Evolutionary conservation across 2,329 filamentous ascomycete species (phyloP), one percentile per base, ranked within the genome.

Genomic region (Aurifilum marmelostoma): DNA sequence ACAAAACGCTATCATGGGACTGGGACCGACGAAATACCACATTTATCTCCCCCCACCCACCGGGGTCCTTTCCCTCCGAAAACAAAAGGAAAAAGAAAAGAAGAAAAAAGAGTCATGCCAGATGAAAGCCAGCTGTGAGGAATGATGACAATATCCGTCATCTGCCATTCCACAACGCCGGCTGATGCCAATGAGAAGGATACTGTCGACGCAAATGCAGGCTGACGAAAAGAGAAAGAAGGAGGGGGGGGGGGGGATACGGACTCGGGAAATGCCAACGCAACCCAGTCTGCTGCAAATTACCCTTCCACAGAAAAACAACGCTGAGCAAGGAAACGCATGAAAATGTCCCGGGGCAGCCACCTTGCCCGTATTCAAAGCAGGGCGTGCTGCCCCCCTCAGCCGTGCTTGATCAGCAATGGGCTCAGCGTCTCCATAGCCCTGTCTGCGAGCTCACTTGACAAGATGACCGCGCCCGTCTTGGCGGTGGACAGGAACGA

Each of bases 401-500:
- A 67, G 16, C 58, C 64, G 47, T 77, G 75, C 72, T 81, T 80
- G 63, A 76, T 78, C 34, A 88, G 76, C 56, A 87, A 76, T 2
- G 84, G 83, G 69, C 80, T 83, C 75, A 97, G 79, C 7, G 93
- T 92, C 61, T 87, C 86, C 73, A 97, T 82, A 0, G 93, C 94
- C 68, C 87, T 87, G n/a, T 85, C 83, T 59, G 94, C 83, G 76
- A 95, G 92, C 74, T 91, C 88, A 72, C 91, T 87, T 4, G 89
- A 88, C 52, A 98, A 87, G 75, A 98, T 94, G 12, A 98, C 95
- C 6, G 93, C 94, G 1, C 95, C 95, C 0, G 94, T 93, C 56
- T 91, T 87, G 5, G 93, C 94, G 0, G 95, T 98, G 71, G 92
- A 96, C 71, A 98, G 83, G 78, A 97, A 98, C 69, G 91, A 95